These are phyloP conservation scores for Clarireedia hainanense DNA, from an alignment of 2,329 filamentous ascomycete species.

Conservation along the genomic window DNA sequence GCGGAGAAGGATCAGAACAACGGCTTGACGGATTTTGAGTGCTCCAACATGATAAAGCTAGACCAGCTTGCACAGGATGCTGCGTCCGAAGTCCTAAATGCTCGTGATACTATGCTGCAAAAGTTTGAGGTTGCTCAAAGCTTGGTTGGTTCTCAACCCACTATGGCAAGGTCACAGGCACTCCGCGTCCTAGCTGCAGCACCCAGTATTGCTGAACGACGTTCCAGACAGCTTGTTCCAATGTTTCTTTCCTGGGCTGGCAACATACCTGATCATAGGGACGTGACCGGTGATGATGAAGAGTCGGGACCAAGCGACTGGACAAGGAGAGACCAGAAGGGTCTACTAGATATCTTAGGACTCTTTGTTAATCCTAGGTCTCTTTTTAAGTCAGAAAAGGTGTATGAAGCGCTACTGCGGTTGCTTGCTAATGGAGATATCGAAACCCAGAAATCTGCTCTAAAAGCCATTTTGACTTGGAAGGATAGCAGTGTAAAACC, in stretches of 20 bases:
- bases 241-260: constrained; percentile 76
- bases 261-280: constrained; percentile 33
- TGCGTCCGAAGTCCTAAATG: constrained; percentile 43
- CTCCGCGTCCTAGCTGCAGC: constrained; percentile 68
- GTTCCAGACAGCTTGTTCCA: constrained; percentile 77
- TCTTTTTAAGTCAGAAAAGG: constrained; percentile 68
- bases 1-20: constrained; percentile 30
- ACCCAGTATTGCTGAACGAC: constrained; percentile 74
- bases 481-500: constrained; percentile 67
- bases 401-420: constrained; percentile 65
- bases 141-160: constrained; percentile 40
- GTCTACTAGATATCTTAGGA: constrained; percentile 71
- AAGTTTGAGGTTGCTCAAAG: constrained; percentile 59
- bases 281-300: constrained; percentile 21
- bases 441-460: constrained; percentile 76
- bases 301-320: constrained; percentile 43
- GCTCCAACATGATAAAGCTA: constrained; percentile 62
- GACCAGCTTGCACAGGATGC: constrained; percentile 43
- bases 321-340: constrained; percentile 74
- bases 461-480: constrained; percentile 85
- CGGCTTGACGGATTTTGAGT: constrained; percentile 71
- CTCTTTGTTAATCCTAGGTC: constrained; percentile 83
- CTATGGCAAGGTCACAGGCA: constrained; percentile 64
- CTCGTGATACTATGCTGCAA: constrained; percentile 50
- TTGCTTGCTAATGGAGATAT: constrained; percentile 82